Conservation (phyloP, 2,329 filamentous ascomycete genomes). For the Mariannaea elegans region DNA sequence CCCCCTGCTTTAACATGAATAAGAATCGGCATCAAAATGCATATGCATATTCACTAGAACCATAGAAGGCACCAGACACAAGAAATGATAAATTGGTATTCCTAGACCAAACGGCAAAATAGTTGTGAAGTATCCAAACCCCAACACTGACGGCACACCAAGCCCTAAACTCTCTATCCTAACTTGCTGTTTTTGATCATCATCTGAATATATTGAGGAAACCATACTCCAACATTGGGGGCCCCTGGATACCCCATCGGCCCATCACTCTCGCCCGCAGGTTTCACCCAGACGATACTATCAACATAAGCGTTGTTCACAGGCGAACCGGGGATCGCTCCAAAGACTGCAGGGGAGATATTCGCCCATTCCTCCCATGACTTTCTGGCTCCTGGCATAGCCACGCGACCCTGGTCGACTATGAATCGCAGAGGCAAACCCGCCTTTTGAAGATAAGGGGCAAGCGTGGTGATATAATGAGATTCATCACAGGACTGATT, state of each 20-base stretch:
- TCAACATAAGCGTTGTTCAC: slow-evolving; percentile 10
- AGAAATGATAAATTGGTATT: too few relatives aligned
- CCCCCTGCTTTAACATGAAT: not conserved
- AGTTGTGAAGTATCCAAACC: not conserved
- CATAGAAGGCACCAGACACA: too few relatives aligned
- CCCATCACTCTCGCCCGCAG: slow-evolving; percentile 15
- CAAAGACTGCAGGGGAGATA: slow-evolving; percentile 7
- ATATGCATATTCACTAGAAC: too few relatives aligned
- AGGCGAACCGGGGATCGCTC: not conserved
- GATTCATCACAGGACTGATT: slow-evolving; percentile 15
- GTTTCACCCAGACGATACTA: slow-evolving; percentile 18
- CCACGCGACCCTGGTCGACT: slow-evolving; percentile 19
- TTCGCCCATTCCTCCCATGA: slow-evolving; percentile 8
- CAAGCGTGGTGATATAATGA: slow-evolving; percentile 9
- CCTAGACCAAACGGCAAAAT: too few relatives aligned
- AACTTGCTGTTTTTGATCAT: slow-evolving; percentile 15
- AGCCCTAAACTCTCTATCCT: not conserved
- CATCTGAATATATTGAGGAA: slow-evolving; percentile 15
- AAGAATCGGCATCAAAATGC: too few relatives aligned
- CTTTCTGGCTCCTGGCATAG: slow-evolving; percentile 2
- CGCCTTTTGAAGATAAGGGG: not conserved
- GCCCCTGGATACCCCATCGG: not conserved
- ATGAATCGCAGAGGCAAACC: slow-evolving; percentile 13
- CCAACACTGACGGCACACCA: not conserved
- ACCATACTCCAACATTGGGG: slow-evolving; percentile 10